A percentile compares a stretch with the other conserved stretches of the same genome.
phyloP scores from a whole-genome alignment of 1,139 yeast species.

The Pichia sp. region DNA sequence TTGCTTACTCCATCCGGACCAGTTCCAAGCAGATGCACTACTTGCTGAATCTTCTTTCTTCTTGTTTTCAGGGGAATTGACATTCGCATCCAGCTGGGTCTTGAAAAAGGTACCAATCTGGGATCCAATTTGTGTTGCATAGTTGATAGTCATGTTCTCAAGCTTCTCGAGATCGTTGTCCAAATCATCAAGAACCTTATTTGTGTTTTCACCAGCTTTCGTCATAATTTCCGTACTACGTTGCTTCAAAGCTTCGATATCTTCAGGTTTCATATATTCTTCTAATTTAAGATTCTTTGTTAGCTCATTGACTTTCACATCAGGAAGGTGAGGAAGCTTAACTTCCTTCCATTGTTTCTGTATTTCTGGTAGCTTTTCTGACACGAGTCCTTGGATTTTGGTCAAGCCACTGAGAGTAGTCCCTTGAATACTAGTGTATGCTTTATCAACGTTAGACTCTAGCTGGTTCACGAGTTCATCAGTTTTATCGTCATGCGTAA shows the following conservation, averaged over 20 bases:
- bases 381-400: slow-evolving; percentile 25
- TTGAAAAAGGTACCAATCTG: slow-evolving; percentile 47
- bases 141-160: slow-evolving; percentile 56
- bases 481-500: slow-evolving; percentile 29
- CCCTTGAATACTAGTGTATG: slow-evolving; percentile 39
- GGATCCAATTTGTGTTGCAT: slow-evolving; percentile 35
- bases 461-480: slow-evolving; percentile 43
- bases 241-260: slow-evolving; percentile 36
- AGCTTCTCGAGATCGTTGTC: slow-evolving; percentile 64
- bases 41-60: slow-evolving; percentile 5
- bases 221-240: slow-evolving; percentile 29
- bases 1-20: slow-evolving; percentile 12
- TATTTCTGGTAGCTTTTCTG: slow-evolving; percentile 25
- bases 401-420: slow-evolving; percentile 35
- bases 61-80: slow-evolving; percentile 12
- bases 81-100: no score
- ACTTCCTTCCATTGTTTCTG: slow-evolving; percentile 11
- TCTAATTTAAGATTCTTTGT: slow-evolving; percentile 26
- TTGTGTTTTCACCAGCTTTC: slow-evolving; percentile 40
- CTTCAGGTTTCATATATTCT: slow-evolving; percentile 15
- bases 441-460: slow-evolving; percentile 48
- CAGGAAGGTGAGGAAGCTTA: slow-evolving; percentile 9
- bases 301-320: slow-evolving; percentile 19
- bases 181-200: slow-evolving; percentile 51
- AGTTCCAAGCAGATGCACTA: slow-evolving; percentile 13